Conservation (phyloP, 2,329 filamentous ascomycete species). For the Talaromyces sp. region DNA sequence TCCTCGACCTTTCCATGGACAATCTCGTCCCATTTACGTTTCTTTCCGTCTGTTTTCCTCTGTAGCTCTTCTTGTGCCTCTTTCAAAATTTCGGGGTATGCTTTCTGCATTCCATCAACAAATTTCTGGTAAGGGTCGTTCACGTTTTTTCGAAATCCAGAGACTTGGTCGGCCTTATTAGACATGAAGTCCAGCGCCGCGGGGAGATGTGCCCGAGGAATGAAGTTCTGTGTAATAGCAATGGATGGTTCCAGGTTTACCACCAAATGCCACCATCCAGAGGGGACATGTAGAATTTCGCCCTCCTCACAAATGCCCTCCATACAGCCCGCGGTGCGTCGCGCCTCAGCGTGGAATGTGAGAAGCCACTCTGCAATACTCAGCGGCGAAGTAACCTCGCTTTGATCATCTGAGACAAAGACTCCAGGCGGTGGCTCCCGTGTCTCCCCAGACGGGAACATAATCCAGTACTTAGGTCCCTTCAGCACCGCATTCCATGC, state of each 20-base stretch:
- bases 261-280: constrained; percentile 96
- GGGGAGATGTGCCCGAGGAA: constrained; percentile 72
- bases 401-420: constrained; percentile 83
- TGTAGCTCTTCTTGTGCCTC: constrained; percentile 67
- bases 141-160: constrained; percentile 76
- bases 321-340: constrained; percentile 72
- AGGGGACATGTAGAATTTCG: constrained; percentile 89
- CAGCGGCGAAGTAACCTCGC: constrained; percentile 89
- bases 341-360: constrained; percentile 82
- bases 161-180: constrained; percentile 82
- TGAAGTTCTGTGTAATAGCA: constrained; percentile 94
- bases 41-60: constrained; percentile 64
- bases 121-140: constrained; percentile 76
- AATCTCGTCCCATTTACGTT: constrained; percentile 84
- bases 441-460: constrained; percentile 76
- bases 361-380: constrained; percentile 97
- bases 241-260: constrained; percentile 84
- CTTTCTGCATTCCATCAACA: constrained; percentile 64
- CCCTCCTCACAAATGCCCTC: constrained; percentile 84
- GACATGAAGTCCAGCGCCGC: constrained; percentile 79
- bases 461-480: constrained; percentile 96
- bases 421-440: constrained; percentile 78
- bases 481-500: constrained; percentile 94
- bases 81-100: constrained; percentile 68
- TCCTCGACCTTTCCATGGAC: constrained; percentile 59